phyloP scores from a whole-genome alignment of 495 filamentous ascomycete species.

The Neurospora terricola region DNA sequence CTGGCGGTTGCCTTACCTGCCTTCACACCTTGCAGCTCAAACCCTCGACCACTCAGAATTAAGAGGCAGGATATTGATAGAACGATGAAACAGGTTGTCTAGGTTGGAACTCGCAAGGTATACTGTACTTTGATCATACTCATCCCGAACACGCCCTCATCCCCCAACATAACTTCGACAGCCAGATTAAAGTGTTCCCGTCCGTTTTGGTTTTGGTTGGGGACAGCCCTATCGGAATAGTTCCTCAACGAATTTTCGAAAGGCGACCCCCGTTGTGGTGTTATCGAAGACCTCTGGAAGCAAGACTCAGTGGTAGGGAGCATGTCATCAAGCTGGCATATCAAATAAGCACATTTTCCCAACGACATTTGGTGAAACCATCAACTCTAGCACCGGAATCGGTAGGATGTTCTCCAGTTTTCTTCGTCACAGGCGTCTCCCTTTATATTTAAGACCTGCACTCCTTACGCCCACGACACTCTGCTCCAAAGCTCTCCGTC shows the following conservation, averaged over 20 bases:
- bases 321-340: background rate
- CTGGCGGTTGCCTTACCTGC: background rate
- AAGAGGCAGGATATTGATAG: background rate
- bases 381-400: background rate
- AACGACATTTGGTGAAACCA: background rate
- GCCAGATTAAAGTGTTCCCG: no score
- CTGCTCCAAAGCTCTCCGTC: background rate
- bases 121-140: background rate
- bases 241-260: no score
- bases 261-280: background rate
- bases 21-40: background rate
- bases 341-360: background rate
- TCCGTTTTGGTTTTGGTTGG: no score
- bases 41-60: background rate
- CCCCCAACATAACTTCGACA: no score
- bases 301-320: background rate
- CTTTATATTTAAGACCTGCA: background rate
- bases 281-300: background rate
- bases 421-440: background rate
- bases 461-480: background rate
- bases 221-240: no score
- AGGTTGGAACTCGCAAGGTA: background rate
- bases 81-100: background rate
- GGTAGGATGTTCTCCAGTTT: background rate
- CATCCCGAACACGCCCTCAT: no score